Evolutionary conservation across 108 stramenopile species (phyloP).

Genomic region (Schizochytrium sp.): DNA sequence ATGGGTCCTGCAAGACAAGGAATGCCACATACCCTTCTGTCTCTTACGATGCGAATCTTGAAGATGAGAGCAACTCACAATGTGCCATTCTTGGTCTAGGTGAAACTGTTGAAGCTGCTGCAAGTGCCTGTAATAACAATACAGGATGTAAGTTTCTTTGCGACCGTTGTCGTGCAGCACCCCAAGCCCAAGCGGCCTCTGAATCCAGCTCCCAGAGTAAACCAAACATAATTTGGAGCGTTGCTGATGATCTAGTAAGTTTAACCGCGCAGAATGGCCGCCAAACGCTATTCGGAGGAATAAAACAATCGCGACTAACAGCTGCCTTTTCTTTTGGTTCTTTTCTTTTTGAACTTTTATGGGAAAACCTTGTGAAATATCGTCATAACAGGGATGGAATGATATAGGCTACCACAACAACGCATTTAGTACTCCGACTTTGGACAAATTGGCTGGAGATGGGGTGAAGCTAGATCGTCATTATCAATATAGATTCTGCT

Average conservation of each 20-base stretch:
- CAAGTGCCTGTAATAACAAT: not conserved
- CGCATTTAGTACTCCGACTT: not conserved
- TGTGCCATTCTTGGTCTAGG: not conserved
- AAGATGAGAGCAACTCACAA: not conserved
- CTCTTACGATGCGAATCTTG: not conserved
- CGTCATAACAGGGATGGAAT: not conserved
- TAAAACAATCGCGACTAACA: too few relatives aligned
- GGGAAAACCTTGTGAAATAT: too few relatives aligned
- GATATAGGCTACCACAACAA: conserved; percentile 40
- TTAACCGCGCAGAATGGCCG: too few relatives aligned
- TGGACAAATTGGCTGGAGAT: not conserved
- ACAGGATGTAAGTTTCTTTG: not conserved
- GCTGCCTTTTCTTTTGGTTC: too few relatives aligned
- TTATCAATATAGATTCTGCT: conserved; percentile 68
- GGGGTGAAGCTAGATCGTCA: conserved; percentile 52
- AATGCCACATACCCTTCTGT: not conserved
- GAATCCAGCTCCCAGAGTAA: not conserved
- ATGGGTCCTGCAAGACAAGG: not conserved
- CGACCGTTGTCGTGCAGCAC: not conserved
- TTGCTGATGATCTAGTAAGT: conserved; percentile 28
- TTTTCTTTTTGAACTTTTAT: too few relatives aligned
- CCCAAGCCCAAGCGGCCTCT: not conserved
- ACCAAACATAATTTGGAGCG: conserved; percentile 13
- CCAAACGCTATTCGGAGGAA: too few relatives aligned
- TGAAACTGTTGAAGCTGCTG: not conserved